Evolutionary conservation across 2,329 filamentous ascomycete species (phyloP).

Genomic region (Fusarium sp.): DNA sequence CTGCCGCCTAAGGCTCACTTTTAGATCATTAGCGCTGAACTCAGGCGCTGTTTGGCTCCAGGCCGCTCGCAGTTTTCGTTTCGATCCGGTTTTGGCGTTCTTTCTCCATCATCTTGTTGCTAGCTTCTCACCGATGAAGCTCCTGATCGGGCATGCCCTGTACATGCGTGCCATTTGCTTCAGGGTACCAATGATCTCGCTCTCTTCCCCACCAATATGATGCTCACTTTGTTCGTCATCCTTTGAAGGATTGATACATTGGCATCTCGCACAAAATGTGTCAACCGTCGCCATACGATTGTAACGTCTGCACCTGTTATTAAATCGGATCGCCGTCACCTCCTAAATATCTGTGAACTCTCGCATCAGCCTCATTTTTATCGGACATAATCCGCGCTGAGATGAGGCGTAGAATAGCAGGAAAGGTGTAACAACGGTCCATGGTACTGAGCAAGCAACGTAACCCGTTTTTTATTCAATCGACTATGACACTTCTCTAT

Average conservation of each 20-base stretch:
- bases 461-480: slow-evolving; percentile 34
- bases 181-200: not conserved
- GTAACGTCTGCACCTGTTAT: not conserved
- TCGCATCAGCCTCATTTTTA: not conserved
- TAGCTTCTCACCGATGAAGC: slow-evolving; percentile 37
- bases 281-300: not conserved
- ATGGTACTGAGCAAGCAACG: not conserved
- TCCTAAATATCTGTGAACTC: not conserved
- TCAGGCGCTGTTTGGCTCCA: slow-evolving; percentile 35
- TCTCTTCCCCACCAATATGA: not conserved
- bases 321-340: not conserved
- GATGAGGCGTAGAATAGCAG: not conserved
- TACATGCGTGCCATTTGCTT: slow-evolving; percentile 17
- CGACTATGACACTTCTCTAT: slow-evolving; percentile 24
- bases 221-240: not conserved
- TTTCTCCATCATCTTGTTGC: slow-evolving; percentile 31
- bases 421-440: not conserved
- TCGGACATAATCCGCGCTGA: not conserved
- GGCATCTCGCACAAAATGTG: not conserved
- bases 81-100: slow-evolving; percentile 39
- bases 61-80: slow-evolving; percentile 32
- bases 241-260: not conserved
- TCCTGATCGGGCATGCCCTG: slow-evolving; percentile 8
- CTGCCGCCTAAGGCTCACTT: slow-evolving; percentile 17
- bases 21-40: slow-evolving; percentile 30